Evolutionary conservation across 2,329 filamentous ascomycete species (phyloP).

Genomic region (Pestalotiopsis sp.): DNA sequence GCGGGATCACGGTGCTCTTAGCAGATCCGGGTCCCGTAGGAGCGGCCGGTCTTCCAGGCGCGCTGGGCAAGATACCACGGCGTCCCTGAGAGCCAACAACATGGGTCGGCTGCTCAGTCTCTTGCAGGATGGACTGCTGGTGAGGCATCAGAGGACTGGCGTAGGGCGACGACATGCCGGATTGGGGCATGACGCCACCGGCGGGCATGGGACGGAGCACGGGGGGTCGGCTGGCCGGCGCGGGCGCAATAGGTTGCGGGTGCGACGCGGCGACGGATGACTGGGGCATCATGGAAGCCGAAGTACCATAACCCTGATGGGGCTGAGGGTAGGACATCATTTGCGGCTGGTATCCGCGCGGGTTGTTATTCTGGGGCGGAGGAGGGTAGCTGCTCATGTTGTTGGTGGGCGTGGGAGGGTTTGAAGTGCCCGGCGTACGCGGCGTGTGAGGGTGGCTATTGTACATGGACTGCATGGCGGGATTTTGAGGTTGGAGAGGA

Average conservation of each 20-base stretch:
- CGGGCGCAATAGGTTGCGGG: slow-evolving; percentile 76
- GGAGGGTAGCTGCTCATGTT: slow-evolving; percentile 57
- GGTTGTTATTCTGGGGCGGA: slow-evolving; percentile 45
- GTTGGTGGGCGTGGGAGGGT: slow-evolving; percentile 58
- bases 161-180: slow-evolving; percentile 62
- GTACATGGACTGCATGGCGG: slow-evolving; percentile 57
- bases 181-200: slow-evolving; percentile 63
- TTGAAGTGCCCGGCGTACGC: slow-evolving; percentile 64
- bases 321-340: slow-evolving; percentile 59
- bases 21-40: slow-evolving; percentile 69
- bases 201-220: slow-evolving; percentile 73
- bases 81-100: slow-evolving; percentile 95
- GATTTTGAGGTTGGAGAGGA: slow-evolving; percentile 51
- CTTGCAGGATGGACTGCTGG: slow-evolving; percentile 55
- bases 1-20: slow-evolving; percentile 83
- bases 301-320: slow-evolving; percentile 57
- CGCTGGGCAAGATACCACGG: slow-evolving; percentile 87
- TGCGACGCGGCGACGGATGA: slow-evolving; percentile 68
- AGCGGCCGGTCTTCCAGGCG: slow-evolving; percentile 81
- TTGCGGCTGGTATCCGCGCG: slow-evolving; percentile 51
- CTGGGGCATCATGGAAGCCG: slow-evolving; percentile 67
- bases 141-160: slow-evolving; percentile 57
- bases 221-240: slow-evolving; percentile 63
- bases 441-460: slow-evolving; percentile 64
- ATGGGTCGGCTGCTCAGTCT: slow-evolving; percentile 74